Conservation (phyloP, 257 asterid species). For the Solanum stenotomum region DNA sequence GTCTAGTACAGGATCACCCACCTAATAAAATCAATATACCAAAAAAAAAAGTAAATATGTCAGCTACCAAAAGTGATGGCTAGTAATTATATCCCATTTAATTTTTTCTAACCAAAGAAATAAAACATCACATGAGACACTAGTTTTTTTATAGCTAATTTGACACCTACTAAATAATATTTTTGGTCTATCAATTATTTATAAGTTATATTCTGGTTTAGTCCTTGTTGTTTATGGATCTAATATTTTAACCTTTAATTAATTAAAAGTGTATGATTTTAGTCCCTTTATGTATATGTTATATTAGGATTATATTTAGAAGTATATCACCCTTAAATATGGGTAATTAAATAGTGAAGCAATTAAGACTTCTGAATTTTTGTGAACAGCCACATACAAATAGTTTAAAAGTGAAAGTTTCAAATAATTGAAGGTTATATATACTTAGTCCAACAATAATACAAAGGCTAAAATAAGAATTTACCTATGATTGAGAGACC, state of each 20-base stretch:
- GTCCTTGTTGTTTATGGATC: not conserved
- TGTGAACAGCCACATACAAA: not conserved
- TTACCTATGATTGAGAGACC: not conserved
- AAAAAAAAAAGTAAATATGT: not conserved
- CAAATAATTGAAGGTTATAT: not conserved
- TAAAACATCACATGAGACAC: not conserved
- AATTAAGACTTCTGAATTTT: not conserved
- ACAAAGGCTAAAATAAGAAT: not conserved
- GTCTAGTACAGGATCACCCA: constrained; percentile 83
- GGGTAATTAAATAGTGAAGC: not conserved
- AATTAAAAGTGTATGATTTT: not conserved
- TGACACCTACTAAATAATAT: not conserved
- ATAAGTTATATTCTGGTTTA: not conserved
- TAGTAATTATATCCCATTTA: not conserved
- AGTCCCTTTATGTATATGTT: not conserved
- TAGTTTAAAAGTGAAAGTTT: not conserved
- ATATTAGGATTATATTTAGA: not conserved
- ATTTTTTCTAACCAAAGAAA: not conserved
- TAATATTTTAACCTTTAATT: not conserved
- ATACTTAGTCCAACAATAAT: not conserved
- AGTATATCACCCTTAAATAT: not conserved
- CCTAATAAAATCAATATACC: constrained; percentile 27
- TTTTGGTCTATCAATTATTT: not conserved
- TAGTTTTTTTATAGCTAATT: not conserved
- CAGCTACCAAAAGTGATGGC: not conserved